Evolutionary conservation across 1,284 basidiomycete genomes (phyloP), one percentile per base, ranked within the genome.

Genomic region (Inonotus obliquus): DNA sequence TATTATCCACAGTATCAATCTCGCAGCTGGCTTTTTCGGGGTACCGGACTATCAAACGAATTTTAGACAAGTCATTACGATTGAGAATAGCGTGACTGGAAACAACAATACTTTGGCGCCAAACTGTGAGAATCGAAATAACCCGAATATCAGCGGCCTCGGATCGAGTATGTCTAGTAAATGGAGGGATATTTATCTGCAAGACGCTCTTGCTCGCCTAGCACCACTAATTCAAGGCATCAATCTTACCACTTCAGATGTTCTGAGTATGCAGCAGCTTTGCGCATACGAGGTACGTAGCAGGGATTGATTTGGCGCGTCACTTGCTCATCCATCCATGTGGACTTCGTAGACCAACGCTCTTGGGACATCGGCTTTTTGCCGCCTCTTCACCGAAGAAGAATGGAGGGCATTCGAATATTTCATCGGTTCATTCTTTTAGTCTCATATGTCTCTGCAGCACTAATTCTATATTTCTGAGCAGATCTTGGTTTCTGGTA

Each of bases 341-440:
- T 52, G 67, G 68, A 65, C 67, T 21, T 67, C 63, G 53, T 67
- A 83, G 79, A 87, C 86, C 7, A 84, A 87, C 29, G 79, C 86
- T 0, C 78, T 89, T 37, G 88, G 87, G 0, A 87, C 79, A 57
- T 90, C 88, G 67, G 81, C 80, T 0, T 94, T 90, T 77, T 96
- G 94, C 70, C 70, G 70, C 4, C 65, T 94, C 4, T 93, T 94
- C 70, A 72, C 73, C 0, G 55, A 70, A 9, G 70, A 78, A 0
- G 87, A 89, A 57, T 92, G 86, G 70, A 74, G 75, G 21, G 76
- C 76, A 0, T 87, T 85, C 65, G 86, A 89, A 58, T 92, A 94
- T 71, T 79, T 75, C 45, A 80, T 80, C 4, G 91, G 94, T 60
- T 90, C 83, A 84, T 89, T 68, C 77, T 64, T 79, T 77, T 7